Evolutionary conservation across 2,329 filamentous ascomycete genomes (phyloP).

Genomic region (Hypoxylon sp.): DNA sequence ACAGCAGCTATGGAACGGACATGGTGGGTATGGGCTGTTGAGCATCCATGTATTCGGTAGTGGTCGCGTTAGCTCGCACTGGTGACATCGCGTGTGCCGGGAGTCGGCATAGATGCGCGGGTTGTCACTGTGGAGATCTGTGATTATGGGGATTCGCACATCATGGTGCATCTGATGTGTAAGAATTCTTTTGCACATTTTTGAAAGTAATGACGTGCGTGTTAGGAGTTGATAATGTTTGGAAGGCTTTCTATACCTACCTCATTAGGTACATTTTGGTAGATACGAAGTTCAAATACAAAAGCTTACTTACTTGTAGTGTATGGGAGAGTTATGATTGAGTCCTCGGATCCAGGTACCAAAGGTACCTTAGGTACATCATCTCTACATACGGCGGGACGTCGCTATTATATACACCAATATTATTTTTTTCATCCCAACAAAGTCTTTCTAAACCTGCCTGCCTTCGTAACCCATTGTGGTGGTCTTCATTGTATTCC

Average conservation of each 20-base stretch:
- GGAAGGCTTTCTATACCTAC: too few relatives aligned
- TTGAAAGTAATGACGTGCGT: background rate
- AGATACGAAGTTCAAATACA: too few relatives aligned
- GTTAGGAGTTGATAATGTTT: too few relatives aligned
- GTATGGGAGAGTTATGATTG: too few relatives aligned
- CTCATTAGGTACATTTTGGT: too few relatives aligned
- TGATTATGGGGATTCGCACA: constrained; percentile 47
- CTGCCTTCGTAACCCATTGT: background rate
- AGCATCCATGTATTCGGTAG: background rate
- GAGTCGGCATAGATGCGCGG: constrained; percentile 43
- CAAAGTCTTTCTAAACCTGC: background rate
- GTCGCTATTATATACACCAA: background rate
- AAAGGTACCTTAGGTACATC: too few relatives aligned
- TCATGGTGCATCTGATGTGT: constrained; percentile 53
- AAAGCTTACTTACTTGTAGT: too few relatives aligned
- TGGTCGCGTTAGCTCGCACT: constrained; percentile 44
- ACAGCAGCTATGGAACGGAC: constrained; percentile 51
- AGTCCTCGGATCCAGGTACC: too few relatives aligned
- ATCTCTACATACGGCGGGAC: background rate
- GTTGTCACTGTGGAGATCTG: constrained; percentile 8
- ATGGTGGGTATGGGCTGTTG: constrained; percentile 16
- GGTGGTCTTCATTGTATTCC: background rate
- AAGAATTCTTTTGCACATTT: constrained; percentile 48
- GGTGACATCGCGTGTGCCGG: constrained; percentile 43
- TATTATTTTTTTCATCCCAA: background rate